Evolutionary conservation across 768 basidiomycete genomes (phyloP).

Genomic region (Polyporus arcularius): DNA sequence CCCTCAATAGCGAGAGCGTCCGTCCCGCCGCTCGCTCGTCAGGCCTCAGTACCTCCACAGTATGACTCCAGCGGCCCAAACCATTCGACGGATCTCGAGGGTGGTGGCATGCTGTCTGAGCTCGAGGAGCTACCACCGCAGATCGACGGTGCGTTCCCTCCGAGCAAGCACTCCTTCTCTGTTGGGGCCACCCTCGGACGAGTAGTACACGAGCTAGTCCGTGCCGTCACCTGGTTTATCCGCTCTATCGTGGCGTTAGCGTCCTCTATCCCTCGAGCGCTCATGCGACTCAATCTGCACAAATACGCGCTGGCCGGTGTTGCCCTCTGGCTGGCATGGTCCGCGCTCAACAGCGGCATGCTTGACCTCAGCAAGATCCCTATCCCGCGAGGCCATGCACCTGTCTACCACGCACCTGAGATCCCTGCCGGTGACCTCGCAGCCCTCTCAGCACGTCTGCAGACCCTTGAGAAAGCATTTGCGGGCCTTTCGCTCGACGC

Average conservation of each 20-base stretch:
- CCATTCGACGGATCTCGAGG: conserved; percentile 43
- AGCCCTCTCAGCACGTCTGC: conserved; percentile 64
- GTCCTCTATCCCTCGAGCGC: conserved; percentile 31
- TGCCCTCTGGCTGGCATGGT: conserved; percentile 48
- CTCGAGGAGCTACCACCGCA: conserved; percentile 49
- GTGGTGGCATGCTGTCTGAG: conserved; percentile 60
- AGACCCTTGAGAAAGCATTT: conserved; percentile 62
- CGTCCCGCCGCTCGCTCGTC: conserved; percentile 35
- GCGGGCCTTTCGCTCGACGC: conserved; percentile 59
- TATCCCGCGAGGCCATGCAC: conserved; percentile 33
- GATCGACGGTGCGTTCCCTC: conserved; percentile 34
- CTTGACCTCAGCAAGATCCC: conserved; percentile 17
- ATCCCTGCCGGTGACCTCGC: conserved; percentile 64
- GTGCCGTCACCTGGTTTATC: conserved; percentile 11
- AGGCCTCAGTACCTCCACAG: conserved; percentile 41
- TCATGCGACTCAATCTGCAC: conserved; percentile 36
- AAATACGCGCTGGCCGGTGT: conserved; percentile 47
- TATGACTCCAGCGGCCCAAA: conserved; percentile 31
- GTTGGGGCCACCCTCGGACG: conserved; percentile 48
- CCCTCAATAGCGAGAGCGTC: conserved; percentile 29
- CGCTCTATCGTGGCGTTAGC: neutral
- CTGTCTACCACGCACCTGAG: conserved; percentile 53
- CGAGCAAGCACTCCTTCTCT: conserved; percentile 36
- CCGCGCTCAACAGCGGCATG: conserved; percentile 35
- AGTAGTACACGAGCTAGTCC: conserved; percentile 40